phyloP scores from a whole-genome alignment of 192 early-diverging fungal genomes.

The Linnemannia zychae region DNA sequence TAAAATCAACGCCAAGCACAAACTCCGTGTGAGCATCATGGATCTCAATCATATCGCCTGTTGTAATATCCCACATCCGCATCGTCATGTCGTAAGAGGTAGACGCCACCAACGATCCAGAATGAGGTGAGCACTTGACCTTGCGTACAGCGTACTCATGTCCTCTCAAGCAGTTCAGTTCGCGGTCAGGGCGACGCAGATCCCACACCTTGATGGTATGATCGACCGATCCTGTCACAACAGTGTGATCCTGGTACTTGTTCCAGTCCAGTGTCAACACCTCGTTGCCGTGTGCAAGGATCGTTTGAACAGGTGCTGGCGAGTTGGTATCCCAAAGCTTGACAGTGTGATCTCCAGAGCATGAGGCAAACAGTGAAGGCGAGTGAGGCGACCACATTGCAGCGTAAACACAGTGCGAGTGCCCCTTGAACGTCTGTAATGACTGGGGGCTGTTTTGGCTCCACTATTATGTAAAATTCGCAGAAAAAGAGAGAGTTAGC shows the following conservation, averaged over 20 bases:
- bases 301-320: conserved; percentile 72
- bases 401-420: conserved; percentile 94
- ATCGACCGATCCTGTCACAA: conserved; percentile 95
- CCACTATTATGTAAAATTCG: conserved; percentile 73
- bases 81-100: conserved; percentile 97
- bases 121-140: conserved; percentile 94
- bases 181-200: conserved; percentile 79
- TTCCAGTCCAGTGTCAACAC: conserved; percentile 97
- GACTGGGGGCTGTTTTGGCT: conserved; percentile 82
- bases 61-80: conserved; percentile 88
- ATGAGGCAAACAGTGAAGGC: conserved; percentile 86
- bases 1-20: conserved; percentile 96
- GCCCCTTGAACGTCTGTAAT: conserved; percentile 88
- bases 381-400: conserved; percentile 88
- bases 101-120: conserved; percentile 82
- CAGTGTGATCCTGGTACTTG: conserved; percentile 87
- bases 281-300: conserved; percentile 88
- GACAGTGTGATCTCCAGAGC: conserved; percentile 90
- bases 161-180: conserved; percentile 80
- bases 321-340: conserved; percentile 93
- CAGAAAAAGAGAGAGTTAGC: not conserved
- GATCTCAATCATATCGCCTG: conserved; percentile 70
- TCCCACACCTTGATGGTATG: conserved; percentile 94
- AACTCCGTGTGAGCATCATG: conserved; percentile 95
- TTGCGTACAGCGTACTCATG: conserved; percentile 95